Conservation (phyloP, 768 basidiomycete genomes). For the Tephrocybe sp. region DNA sequence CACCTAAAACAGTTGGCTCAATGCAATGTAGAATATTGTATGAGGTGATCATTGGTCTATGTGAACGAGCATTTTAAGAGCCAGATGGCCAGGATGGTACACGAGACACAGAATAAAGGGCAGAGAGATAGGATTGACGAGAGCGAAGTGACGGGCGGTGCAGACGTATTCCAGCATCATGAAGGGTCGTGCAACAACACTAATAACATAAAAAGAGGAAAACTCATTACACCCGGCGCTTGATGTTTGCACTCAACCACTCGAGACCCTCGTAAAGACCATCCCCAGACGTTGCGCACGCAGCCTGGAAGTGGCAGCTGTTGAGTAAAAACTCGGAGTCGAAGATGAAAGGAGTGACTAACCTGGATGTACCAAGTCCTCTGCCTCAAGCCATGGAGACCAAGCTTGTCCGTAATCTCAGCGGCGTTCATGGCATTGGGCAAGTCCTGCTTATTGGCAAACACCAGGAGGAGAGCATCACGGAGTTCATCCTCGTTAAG, state of each 20-base stretch:
- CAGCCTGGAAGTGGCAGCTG: slow-evolving; percentile 56
- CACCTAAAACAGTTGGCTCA: not conserved
- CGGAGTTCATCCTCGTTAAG: slow-evolving; percentile 99
- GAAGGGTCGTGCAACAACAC: slow-evolving; percentile 60
- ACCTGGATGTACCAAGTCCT: slow-evolving; percentile 98
- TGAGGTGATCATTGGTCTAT: slow-evolving; percentile 35
- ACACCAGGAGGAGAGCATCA: slow-evolving; percentile 96
- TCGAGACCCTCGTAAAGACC: slow-evolving; percentile 98
- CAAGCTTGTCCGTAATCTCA: slow-evolving; percentile 99
- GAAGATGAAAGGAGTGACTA: slow-evolving; percentile 24
- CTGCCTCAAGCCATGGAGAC: slow-evolving; percentile 95
- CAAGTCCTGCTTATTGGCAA: slow-evolving; percentile 99
- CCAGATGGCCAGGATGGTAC: slow-evolving; percentile 28
- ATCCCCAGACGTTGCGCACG: slow-evolving; percentile 97
- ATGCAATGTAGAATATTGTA: slow-evolving; percentile 14
- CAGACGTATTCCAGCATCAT: slow-evolving; percentile 57
- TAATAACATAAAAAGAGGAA: slow-evolving; percentile 41
- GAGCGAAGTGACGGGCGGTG: slow-evolving; percentile 40
- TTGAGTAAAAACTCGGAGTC: slow-evolving; percentile 15
- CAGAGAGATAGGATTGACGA: slow-evolving; percentile 33
- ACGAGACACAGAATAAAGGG: slow-evolving; percentile 28
- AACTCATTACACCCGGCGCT: slow-evolving; percentile 68
- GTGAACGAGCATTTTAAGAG: slow-evolving; percentile 27
- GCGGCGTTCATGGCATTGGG: slow-evolving; percentile 99
- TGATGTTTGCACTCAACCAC: slow-evolving; percentile 93